A percentile compares a stretch with the other conserved stretches of the same genome.
Evolutionary conservation across 1,284 basidiomycete genomes (phyloP).

Genomic region (Trametes hirsuta): DNA sequence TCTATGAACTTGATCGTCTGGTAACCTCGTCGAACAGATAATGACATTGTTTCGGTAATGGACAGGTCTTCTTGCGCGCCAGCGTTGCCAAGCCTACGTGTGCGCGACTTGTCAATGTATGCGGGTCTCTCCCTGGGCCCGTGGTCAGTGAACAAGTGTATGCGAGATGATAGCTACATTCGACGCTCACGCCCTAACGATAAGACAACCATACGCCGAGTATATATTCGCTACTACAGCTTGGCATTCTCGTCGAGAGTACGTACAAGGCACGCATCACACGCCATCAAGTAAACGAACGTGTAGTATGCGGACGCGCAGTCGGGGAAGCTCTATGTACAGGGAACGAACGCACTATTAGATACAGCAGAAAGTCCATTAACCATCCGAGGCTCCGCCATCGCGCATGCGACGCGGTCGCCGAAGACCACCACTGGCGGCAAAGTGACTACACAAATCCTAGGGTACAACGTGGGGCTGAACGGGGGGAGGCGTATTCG

Average conservation of each 20-base stretch:
- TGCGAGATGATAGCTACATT: background rate
- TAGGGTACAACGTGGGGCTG: background rate
- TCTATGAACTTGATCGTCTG: too few species aligned
- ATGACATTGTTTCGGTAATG: too few species aligned
- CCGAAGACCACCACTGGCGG: background rate
- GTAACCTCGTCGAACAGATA: too few species aligned
- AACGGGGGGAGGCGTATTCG: background rate
- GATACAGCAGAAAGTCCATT: conserved; percentile 4
- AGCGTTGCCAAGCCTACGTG: too few species aligned
- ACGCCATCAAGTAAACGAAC: background rate
- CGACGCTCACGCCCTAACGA: background rate
- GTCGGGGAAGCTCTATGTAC: background rate
- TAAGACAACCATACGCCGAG: too few species aligned
- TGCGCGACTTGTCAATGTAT: too few species aligned
- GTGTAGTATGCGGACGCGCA: background rate
- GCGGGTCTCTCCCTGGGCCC: too few species aligned
- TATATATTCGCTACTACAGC: too few species aligned
- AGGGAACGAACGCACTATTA: background rate
- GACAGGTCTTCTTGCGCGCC: too few species aligned
- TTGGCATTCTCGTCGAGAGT: too few species aligned
- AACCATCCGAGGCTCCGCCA: background rate
- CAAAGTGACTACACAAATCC: background rate
- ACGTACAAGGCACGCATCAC: too few species aligned
- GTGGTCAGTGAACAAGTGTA: too few species aligned
- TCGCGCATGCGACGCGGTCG: background rate